Evolutionary conservation across 495 filamentous ascomycete genomes (phyloP).

Genomic region (Penicilliopsis zonata): DNA sequence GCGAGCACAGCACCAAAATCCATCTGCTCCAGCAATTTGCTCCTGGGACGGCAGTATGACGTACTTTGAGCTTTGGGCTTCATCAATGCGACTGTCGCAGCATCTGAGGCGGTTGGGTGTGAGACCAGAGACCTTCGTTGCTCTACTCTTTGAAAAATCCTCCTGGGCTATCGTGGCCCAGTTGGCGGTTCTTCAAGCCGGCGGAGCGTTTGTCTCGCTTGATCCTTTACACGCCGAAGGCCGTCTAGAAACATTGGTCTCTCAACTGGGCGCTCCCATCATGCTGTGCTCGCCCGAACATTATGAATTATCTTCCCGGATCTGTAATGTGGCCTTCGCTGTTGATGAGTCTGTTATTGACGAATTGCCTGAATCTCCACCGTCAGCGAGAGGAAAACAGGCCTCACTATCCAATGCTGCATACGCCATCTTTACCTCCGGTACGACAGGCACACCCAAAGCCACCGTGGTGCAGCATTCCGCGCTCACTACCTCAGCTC

Average conservation of each 20-base stretch:
- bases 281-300: slow-evolving; percentile 26
- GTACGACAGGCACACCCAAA: slow-evolving; percentile 40
- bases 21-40: slow-evolving; percentile 22
- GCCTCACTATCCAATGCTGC: slow-evolving; percentile 19
- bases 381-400: slow-evolving; percentile 6
- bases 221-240: slow-evolving; percentile 44
- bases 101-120: slow-evolving; percentile 31
- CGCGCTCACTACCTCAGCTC: slow-evolving; percentile 19
- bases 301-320: slow-evolving; percentile 16
- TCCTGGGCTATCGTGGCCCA: slow-evolving; percentile 40
- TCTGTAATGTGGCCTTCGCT: slow-evolving; percentile 17
- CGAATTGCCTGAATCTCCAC: slow-evolving; percentile 14
- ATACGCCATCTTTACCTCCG: slow-evolving; percentile 40
- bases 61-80: slow-evolving; percentile 28
- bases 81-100: slow-evolving; percentile 22
- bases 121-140: slow-evolving; percentile 31
- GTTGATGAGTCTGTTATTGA: slow-evolving; percentile 18
- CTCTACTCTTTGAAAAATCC: slow-evolving; percentile 46
- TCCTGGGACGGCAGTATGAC: slow-evolving; percentile 39
- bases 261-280: slow-evolving; percentile 28
- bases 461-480: slow-evolving; percentile 34
- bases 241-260: slow-evolving; percentile 40
- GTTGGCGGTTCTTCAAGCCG: slow-evolving; percentile 45
- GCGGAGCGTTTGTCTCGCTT: slow-evolving; percentile 45
- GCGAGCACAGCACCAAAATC: slow-evolving; percentile 18